These are phyloP conservation scores for Clarkia xantiana DNA, from an alignment of 345 rosid genomes.

Conservation along the genomic window DNA sequence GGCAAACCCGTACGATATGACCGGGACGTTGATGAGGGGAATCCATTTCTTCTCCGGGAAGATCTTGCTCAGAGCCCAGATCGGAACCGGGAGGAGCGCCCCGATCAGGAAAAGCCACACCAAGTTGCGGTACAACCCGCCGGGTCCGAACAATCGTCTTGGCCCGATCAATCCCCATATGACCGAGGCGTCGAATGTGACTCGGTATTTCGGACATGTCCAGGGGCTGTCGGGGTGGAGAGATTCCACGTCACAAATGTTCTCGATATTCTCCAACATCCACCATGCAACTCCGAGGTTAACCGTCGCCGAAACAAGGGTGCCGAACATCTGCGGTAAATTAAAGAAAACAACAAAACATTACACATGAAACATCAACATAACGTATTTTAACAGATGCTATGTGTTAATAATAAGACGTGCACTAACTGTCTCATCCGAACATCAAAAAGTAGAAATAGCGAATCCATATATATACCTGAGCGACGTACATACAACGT, in stretches of 20 bases:
- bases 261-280: conserved; percentile 82
- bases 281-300: conserved; percentile 99
- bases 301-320: conserved; percentile 58
- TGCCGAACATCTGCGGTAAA: conserved; percentile 53
- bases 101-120: conserved; percentile 94
- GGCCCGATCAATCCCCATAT: conserved; percentile 98
- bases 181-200: conserved; percentile 92
- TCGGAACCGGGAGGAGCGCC: conserved; percentile 83
- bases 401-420: no score
- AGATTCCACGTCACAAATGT: conserved; percentile 67
- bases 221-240: conserved; percentile 82
- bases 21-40: conserved; percentile 85
- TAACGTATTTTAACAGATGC: no score
- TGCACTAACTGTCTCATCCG: no score
- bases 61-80: conserved; percentile 71
- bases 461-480: conserved; percentile 40
- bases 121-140: conserved; percentile 82
- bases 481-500: conserved; percentile 89
- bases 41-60: conserved; percentile 95
- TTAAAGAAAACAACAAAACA: not conserved
- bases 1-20: conserved; percentile 88
- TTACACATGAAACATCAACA: not conserved
- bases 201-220: conserved; percentile 97
- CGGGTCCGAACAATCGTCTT: conserved; percentile 66
- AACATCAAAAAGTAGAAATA: no score